Evolutionary conservation across 2,329 filamentous ascomycete species (phyloP).

Genomic region (Penicillium sp.): DNA sequence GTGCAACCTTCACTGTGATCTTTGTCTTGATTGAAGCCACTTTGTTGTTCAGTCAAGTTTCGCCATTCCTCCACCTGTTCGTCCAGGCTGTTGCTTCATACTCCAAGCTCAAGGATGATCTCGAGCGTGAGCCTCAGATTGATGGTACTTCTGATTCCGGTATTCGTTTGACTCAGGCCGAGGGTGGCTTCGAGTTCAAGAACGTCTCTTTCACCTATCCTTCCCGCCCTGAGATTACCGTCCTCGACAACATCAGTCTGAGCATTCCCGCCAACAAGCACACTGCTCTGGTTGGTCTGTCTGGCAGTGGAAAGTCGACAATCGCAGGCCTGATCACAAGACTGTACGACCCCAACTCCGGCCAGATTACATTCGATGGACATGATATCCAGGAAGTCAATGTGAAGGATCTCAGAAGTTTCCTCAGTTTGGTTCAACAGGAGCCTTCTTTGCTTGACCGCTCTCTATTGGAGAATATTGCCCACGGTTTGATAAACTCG

Average conservation of each 20-base stretch:
- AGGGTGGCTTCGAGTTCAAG: constrained; percentile 35
- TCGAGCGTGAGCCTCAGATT: constrained; percentile 53
- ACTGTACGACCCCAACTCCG: constrained; percentile 68
- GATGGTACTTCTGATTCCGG: constrained; percentile 35
- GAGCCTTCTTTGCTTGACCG: constrained; percentile 24
- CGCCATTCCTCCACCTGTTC: constrained; percentile 49
- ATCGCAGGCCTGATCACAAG: constrained; percentile 60
- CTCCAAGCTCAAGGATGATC: constrained; percentile 59
- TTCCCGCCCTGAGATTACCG: constrained; percentile 31
- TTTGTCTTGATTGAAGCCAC: constrained; percentile 42
- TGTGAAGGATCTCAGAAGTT: constrained; percentile 36
- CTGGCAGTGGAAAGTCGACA: constrained; percentile 63
- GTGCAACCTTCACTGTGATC: constrained; percentile 40
- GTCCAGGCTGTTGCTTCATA: constrained; percentile 55
- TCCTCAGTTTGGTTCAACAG: constrained; percentile 25
- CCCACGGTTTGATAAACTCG: constrained; percentile 46
- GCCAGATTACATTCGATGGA: constrained; percentile 65
- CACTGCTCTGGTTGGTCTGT: constrained; percentile 55
- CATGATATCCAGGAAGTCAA: constrained; percentile 60
- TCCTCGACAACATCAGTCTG: constrained; percentile 28
- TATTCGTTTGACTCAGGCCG: constrained; percentile 22
- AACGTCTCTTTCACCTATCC: constrained; percentile 38
- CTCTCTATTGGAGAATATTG: constrained; percentile 31
- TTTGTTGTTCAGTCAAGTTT: constrained; percentile 40
- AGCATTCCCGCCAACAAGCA: constrained; percentile 48